phyloP scores from a whole-genome alignment of 2,329 filamentous ascomycete species.

The Aspergillus unguis region DNA sequence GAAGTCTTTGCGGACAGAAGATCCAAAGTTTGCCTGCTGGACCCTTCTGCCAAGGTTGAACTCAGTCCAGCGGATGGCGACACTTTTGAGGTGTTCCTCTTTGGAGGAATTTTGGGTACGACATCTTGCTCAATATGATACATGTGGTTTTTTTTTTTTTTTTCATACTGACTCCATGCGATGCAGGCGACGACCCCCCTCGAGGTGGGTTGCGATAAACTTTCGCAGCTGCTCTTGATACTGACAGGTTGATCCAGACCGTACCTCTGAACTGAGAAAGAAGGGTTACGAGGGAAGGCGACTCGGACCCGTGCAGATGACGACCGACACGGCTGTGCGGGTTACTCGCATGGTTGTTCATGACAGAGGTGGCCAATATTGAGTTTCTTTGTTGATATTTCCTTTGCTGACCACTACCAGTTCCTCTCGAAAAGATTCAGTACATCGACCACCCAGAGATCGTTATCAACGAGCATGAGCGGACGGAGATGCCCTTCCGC shows the following conservation, averaged over 20 bases:
- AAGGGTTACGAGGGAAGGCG: constrained; percentile 88
- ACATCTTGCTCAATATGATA: background rate
- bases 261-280: constrained; percentile 90
- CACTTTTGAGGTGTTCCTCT: constrained; percentile 84
- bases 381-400: background rate
- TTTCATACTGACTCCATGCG: background rate
- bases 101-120: constrained; percentile 90
- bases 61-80: constrained; percentile 78
- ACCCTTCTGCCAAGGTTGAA: constrained; percentile 79
- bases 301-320: constrained; percentile 93
- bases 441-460: constrained; percentile 89
- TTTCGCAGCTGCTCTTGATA: background rate
- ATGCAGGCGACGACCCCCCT: constrained; percentile 82
- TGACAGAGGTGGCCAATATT: constrained; percentile 60
- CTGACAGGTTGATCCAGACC: constrained; percentile 66
- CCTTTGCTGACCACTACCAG: constrained; percentile 46
- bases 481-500: constrained; percentile 95
- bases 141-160: background rate
- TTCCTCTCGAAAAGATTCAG: constrained; percentile 70
- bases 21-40: constrained; percentile 78
- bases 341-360: constrained; percentile 88
- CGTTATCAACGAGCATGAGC: constrained; percentile 85
- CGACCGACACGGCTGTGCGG: constrained; percentile 92
- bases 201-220: constrained; percentile 59
- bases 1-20: constrained; percentile 71